phyloP scores from a whole-genome alignment of 306 rosid species.

The Rosa lucieae region DNA sequence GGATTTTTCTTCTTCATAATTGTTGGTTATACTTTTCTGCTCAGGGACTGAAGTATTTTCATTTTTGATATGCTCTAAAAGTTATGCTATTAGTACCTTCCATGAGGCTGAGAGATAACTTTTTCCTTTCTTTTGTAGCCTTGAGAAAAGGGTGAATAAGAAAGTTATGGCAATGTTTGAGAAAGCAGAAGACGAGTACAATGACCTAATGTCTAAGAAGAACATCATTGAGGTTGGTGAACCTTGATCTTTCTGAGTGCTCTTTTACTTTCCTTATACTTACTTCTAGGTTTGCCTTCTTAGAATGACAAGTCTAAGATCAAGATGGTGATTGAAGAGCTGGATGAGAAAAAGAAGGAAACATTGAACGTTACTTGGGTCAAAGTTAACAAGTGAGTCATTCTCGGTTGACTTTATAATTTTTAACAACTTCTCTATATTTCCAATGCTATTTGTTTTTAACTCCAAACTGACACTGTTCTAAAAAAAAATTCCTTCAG shows the following conservation, averaged over 20 bases:
- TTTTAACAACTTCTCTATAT: slow-evolving; percentile 11
- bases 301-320: slow-evolving; percentile 95
- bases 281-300: slow-evolving; percentile 26
- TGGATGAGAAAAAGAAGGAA: slow-evolving; percentile 98
- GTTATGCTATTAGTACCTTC: slow-evolving; percentile 10
- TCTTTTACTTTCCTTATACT: slow-evolving; percentile 30
- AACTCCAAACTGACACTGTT: slow-evolving; percentile 13
- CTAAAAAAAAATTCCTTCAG: slow-evolving; percentile 37
- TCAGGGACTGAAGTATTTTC: neutral
- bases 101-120: slow-evolving; percentile 18
- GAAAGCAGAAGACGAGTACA: slow-evolving; percentile 99
- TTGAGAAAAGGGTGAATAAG: slow-evolving; percentile 98
- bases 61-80: slow-evolving; percentile 1
- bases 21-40: neutral
- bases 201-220: slow-evolving; percentile 88
- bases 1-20: neutral
- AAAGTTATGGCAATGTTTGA: slow-evolving; percentile 99
- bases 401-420: neutral
- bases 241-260: slow-evolving; percentile 14
- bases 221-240: slow-evolving; percentile 86
- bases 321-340: slow-evolving; percentile 94
- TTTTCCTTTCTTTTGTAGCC: slow-evolving; percentile 49
- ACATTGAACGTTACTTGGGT: slow-evolving; percentile 89
- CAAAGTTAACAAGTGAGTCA: slow-evolving; percentile 75
- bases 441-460: slow-evolving; percentile 13